Evolutionary conservation across 176 grass and related monocot genomes (phyloP), one percentile per base, ranked within the genome.

Genomic region (Bothriochloa decipiens): DNA sequence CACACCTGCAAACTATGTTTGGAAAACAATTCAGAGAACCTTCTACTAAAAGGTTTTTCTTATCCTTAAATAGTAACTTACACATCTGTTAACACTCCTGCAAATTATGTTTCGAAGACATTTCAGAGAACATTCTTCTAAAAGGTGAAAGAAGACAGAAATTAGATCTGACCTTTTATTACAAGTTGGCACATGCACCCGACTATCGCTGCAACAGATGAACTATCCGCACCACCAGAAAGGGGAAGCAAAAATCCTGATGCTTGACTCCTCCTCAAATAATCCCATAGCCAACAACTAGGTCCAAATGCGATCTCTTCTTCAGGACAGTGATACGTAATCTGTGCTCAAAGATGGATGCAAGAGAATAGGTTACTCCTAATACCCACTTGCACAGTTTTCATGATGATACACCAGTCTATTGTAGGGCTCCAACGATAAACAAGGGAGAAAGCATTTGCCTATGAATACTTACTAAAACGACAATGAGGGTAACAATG

Each of bases 201-300:
- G 17, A 98, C 93, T 76, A 98, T 95, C 69, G 96, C 96, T 26
- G 96, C 96, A 90, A 98, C 96, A 46, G 93, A 86, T 60, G 96
- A 98, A 93, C 96, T 98, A 91, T 98, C 96, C 0, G 96, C 96
- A 33, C 96, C 96, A 86, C 95, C 96, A 64, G 96, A 98, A 81
- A 98, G 91, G 58, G 96, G 96, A 89, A 98, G 96, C 87, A 98
- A 80, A 88, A 98, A 95, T n/a, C 96, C 96, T 7, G 93, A 95
- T 53, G 96, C 93, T 82, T 91, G 87, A 76, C 93, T 98, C 86
- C n/a, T n/a, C n/a, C 96, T 77, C 55, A 98, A 69, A 91, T 98
- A 98, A 92, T 98, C 96, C 96, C 96, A 95, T 29, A 98, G 75
- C 96, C 96, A 98, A 88, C 93, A 98, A 79, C 96, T 95, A 87